These are phyloP conservation scores for thale cress (Arabidopsis thaliana) DNA, from an alignment of 345 rosid species.

Conservation along the genomic window DNA sequence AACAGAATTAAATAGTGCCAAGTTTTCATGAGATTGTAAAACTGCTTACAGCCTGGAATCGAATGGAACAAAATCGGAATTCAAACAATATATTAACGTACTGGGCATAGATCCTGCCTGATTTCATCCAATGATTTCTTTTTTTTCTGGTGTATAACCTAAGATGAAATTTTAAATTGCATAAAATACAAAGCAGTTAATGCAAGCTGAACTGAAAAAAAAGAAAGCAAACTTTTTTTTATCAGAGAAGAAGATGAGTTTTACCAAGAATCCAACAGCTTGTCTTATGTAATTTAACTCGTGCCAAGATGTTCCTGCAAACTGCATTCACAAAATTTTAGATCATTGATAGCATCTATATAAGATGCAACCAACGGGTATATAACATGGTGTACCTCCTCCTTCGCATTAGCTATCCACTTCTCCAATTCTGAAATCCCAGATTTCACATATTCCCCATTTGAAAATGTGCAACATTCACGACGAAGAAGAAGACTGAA, in stretches of 20 bases:
- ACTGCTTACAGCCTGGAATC: slow-evolving; percentile 5
- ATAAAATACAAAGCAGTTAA: slow-evolving; percentile 9
- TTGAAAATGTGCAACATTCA: slow-evolving; percentile 98
- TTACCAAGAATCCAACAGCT: slow-evolving; percentile 99
- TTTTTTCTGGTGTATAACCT: slow-evolving; percentile 99
- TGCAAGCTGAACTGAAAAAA: slow-evolving; percentile 21
- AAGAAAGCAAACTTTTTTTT: neutral
- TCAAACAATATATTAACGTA: slow-evolving; percentile 44
- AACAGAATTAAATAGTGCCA: slow-evolving; percentile 16
- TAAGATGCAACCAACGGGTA: slow-evolving; percentile 30
- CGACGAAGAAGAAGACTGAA: slow-evolving; percentile 90
- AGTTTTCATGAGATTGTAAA: slow-evolving; percentile 15
- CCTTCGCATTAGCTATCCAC: slow-evolving; percentile 81
- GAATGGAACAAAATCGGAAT: slow-evolving; percentile 8
- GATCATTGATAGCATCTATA: slow-evolving; percentile 36
- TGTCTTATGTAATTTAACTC: slow-evolving; percentile 94
- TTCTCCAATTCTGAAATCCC: slow-evolving; percentile 97
- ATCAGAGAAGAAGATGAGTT: slow-evolving; percentile 30
- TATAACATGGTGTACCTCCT: slow-evolving; percentile 65
- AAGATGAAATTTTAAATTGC: slow-evolving; percentile 32
- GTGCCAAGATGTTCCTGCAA: slow-evolving; percentile 98
- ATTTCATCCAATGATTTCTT: slow-evolving; percentile 91
- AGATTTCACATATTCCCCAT: slow-evolving; percentile 96
- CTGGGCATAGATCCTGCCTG: slow-evolving; percentile 92
- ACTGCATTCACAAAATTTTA: slow-evolving; percentile 55